These are phyloP conservation scores for Scleromitrula shiraiana DNA, from an alignment of 2,329 filamentous ascomycete species.

Conservation along the genomic window DNA sequence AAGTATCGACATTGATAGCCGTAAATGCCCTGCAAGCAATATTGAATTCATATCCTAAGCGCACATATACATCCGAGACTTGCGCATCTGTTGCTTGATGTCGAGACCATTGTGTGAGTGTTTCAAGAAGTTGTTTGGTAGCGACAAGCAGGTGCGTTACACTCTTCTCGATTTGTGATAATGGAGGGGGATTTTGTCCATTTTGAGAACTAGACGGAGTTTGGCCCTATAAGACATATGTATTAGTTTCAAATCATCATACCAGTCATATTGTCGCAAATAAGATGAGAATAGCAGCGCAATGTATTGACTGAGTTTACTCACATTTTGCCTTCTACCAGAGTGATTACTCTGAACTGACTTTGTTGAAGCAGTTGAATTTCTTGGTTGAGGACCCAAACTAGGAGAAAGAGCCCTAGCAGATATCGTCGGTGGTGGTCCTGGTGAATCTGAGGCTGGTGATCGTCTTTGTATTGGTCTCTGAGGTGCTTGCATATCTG, in stretches of 20 bases:
- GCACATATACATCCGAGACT: constrained; percentile 96
- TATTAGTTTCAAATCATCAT: constrained; percentile 4
- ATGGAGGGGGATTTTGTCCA: constrained; percentile 23
- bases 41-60: constrained; percentile 97
- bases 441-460: constrained; percentile 49
- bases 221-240: constrained; percentile 12
- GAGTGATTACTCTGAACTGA: constrained; percentile 43
- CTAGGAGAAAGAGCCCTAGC: constrained; percentile 51
- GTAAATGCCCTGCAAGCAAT: constrained; percentile 96
- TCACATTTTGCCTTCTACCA: constrained; percentile 50
- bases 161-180: constrained; percentile 98
- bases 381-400: constrained; percentile 47
- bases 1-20: constrained; percentile 92
- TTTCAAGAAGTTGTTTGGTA: constrained; percentile 96
- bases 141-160: constrained; percentile 96
- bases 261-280: neutral
- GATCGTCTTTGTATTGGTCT: constrained; percentile 53
- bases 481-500: constrained; percentile 46
- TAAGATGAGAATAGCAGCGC: neutral
- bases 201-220: constrained; percentile 15
- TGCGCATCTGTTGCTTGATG: constrained; percentile 85
- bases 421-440: constrained; percentile 48
- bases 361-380: constrained; percentile 58
- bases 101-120: constrained; percentile 94
- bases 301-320: constrained; percentile 28